Conservation (phyloP, 768 basidiomycete genomes). For the Mycena crocata region DNA sequence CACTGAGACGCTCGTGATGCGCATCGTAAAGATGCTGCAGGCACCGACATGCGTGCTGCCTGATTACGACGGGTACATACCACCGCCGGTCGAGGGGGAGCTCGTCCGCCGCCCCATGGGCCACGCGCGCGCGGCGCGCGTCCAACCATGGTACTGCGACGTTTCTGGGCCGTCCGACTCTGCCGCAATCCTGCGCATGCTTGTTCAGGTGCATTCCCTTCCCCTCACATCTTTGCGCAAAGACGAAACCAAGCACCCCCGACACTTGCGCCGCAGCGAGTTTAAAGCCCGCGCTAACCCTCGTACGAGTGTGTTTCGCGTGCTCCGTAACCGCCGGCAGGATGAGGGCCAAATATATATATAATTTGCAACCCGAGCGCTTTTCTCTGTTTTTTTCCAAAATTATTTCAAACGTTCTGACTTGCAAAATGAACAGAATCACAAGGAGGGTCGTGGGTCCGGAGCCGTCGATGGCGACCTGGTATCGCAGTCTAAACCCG, state of each 20-base stretch:
- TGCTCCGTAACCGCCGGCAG: conserved; percentile 34
- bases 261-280: conserved; percentile 25
- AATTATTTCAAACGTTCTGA: not conserved
- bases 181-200: conserved; percentile 20
- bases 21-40: conserved; percentile 38
- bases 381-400: not conserved
- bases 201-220: conserved; percentile 15
- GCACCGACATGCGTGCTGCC: conserved; percentile 24
- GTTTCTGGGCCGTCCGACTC: not conserved
- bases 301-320: conserved; percentile 9
- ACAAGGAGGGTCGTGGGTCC: no score
- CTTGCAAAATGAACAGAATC: not conserved
- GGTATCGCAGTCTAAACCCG: no score
- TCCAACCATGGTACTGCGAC: conserved; percentile 24
- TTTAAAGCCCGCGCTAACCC: no score
- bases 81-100: conserved; percentile 18
- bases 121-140: not conserved
- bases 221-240: conserved; percentile 2
- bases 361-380: conserved; percentile 36
- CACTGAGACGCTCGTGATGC: conserved; percentile 44
- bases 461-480: no score
- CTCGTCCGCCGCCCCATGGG: conserved; percentile 27
- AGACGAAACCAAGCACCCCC: conserved; percentile 33
- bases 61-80: conserved; percentile 28
- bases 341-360: conserved; percentile 29